phyloP scores from a whole-genome alignment of 805 yeast genomes.

The Wickerhamomyces chambardii region DNA sequence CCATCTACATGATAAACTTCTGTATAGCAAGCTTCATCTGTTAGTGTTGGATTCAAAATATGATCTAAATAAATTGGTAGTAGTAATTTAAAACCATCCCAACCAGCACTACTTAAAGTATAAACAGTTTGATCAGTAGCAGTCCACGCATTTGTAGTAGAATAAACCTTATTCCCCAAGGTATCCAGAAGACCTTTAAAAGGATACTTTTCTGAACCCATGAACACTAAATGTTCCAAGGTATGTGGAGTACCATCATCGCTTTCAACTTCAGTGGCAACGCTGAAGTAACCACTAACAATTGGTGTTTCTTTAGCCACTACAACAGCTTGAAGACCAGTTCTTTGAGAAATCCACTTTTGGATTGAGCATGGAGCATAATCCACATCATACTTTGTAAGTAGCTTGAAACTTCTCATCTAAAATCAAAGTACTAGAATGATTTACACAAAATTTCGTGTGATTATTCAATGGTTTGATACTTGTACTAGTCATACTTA shows the following conservation, averaged over 20 bases:
- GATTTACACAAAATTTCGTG: too few relatives aligned
- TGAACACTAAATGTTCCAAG: conserved; percentile 84
- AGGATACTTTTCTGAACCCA: conserved; percentile 88
- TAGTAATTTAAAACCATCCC: conserved; percentile 84
- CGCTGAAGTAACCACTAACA: conserved; percentile 91
- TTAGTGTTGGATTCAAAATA: conserved; percentile 71
- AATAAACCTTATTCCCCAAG: conserved; percentile 74
- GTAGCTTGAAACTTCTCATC: conserved; percentile 25
- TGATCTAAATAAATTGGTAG: conserved; percentile 91
- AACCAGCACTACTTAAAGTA: conserved; percentile 86
- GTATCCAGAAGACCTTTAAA: conserved; percentile 87
- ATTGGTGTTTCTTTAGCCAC: conserved; percentile 78
- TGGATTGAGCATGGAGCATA: conserved; percentile 64
- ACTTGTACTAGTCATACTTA: too few relatives aligned
- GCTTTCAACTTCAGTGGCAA: conserved; percentile 83
- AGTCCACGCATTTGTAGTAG: conserved; percentile 95
- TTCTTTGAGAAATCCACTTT: conserved; percentile 71
- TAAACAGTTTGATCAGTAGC: conserved; percentile 94
- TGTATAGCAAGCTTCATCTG: conserved; percentile 85
- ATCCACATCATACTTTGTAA: conserved; percentile 52
- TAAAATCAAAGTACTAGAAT: too few relatives aligned
- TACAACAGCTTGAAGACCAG: conserved; percentile 77
- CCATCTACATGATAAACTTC: conserved; percentile 96
- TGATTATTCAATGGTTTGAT: too few relatives aligned
- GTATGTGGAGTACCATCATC: conserved; percentile 96